Evolutionary conservation across 176 grass and related monocot genomes (phyloP).

Genomic region (Oryza officinalis): DNA sequence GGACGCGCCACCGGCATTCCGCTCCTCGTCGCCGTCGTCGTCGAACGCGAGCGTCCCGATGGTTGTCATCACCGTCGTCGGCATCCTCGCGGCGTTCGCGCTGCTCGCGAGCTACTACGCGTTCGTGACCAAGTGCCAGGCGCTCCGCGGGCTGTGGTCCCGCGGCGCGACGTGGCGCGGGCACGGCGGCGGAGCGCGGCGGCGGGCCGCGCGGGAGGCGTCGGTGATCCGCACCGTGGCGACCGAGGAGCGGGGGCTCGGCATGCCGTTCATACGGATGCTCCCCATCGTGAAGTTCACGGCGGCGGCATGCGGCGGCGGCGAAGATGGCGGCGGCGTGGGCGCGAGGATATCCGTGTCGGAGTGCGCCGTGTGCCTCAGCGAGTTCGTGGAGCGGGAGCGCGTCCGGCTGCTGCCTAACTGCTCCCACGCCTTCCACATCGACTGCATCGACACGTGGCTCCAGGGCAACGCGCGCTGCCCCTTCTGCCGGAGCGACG

Average conservation of each 20-base stretch:
- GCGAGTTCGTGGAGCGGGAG: slow-evolving; percentile 78
- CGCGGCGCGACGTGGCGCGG: slow-evolving; percentile 20
- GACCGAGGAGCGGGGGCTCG: slow-evolving; percentile 40
- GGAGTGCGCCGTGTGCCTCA: slow-evolving; percentile 86
- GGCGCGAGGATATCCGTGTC: slow-evolving; percentile 44
- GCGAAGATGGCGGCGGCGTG: not conserved
- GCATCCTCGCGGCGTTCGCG: slow-evolving; percentile 77
- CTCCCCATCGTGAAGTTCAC: slow-evolving; percentile 65
- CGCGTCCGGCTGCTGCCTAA: slow-evolving; percentile 70
- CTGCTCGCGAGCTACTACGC: slow-evolving; percentile 87
- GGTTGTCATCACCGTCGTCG: slow-evolving; percentile 69
- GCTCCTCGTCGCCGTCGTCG: slow-evolving; percentile 6
- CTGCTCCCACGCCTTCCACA: slow-evolving; percentile 92
- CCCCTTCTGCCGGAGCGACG: slow-evolving; percentile 74
- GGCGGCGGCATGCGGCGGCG: slow-evolving; percentile 4
- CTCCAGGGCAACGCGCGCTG: slow-evolving; percentile 81
- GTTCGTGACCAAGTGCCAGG: slow-evolving; percentile 76
- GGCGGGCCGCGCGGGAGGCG: not conserved
- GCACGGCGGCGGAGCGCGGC: not conserved
- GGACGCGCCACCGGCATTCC: slow-evolving; percentile 33
- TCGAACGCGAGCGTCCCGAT: slow-evolving; percentile 61
- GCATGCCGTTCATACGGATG: slow-evolving; percentile 61
- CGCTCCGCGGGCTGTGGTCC: slow-evolving; percentile 30
- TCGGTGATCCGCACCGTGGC: slow-evolving; percentile 5
- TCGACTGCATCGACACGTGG: slow-evolving; percentile 96